Conservation (phyloP, 192 early-diverging fungal species). For the Mortierella claussenii region DNA sequence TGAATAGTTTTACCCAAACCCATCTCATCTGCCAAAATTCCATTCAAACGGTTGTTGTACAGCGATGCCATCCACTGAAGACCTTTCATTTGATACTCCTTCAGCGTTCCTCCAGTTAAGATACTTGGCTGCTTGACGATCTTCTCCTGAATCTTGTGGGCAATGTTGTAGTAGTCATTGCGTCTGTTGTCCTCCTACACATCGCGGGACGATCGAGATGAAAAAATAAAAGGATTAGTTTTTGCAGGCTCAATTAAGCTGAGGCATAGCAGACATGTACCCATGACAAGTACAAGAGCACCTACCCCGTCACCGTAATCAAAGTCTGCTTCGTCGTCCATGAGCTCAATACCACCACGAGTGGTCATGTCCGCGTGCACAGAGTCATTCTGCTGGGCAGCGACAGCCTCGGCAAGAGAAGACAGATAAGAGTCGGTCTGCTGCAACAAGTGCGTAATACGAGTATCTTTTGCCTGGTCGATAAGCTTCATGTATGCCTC, state of each 20-base stretch:
- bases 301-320: slow-evolving; percentile 51
- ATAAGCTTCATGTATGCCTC: slow-evolving; percentile 96
- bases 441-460: slow-evolving; percentile 89
- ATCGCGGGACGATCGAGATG: not conserved
- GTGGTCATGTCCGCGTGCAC: slow-evolving; percentile 54
- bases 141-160: slow-evolving; percentile 88
- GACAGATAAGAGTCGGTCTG: slow-evolving; percentile 91
- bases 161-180: slow-evolving; percentile 86
- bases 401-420: slow-evolving; percentile 86
- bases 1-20: slow-evolving; percentile 92
- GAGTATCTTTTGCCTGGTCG: slow-evolving; percentile 95
- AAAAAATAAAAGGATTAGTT: not conserved
- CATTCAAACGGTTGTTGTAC: slow-evolving; percentile 98
- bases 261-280: not conserved
- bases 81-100: slow-evolving; percentile 96
- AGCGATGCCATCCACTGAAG: slow-evolving; percentile 99
- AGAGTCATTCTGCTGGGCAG: slow-evolving; percentile 78
- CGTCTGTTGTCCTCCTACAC: slow-evolving; percentile 58
- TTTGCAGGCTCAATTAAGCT: not conserved
- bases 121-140: slow-evolving; percentile 80
- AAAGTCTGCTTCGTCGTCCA: slow-evolving; percentile 61
- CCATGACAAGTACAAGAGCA: not conserved
- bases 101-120: slow-evolving; percentile 89
- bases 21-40: slow-evolving; percentile 98
- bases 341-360: slow-evolving; percentile 58